Evolutionary conservation across 352 stramenopile species (phyloP), one percentile per base, ranked within the genome.

Genomic region (Pythium scleroteichum): DNA sequence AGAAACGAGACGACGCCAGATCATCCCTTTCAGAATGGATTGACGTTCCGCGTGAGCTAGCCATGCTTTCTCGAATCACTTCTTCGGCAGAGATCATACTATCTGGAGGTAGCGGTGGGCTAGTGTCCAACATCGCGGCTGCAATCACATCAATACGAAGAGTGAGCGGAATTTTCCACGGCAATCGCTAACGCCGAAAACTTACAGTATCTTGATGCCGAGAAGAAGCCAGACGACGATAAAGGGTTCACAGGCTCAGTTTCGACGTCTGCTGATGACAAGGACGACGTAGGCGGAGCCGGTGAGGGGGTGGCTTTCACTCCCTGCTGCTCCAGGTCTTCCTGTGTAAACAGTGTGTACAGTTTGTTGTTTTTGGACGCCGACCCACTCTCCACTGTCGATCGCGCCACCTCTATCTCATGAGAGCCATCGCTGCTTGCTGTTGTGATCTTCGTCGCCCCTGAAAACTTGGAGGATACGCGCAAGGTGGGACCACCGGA

Each of bases 61-160:
- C 86, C 65, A 92, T 79, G 60, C 82, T 92, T 49, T 94, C 86
- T 39, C 86, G 78, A 57, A 95, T 93, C 52, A 95, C 84, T 64
- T 95, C 86, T 62, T 95, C 84, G 3, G 86, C 84, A 13, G 82
- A 92, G 59, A 95, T 92, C 19, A 75, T 95, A 24, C 80, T 90
- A 60, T 94, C 84, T 2, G 81, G 78, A 6, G 86, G 86, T 33
- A 95, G 67, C 47, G 81, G 82, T 12, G 80, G 80, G 56, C 81
- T 88, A 16, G 81, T 64, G 54, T 86, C 77, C 17, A 68, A 29
- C 53, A 88, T 72, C 8, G 75, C 73, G 4, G 80, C 79, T 87
- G 50, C 32, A 29, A 41, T 27, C 20, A 45, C 40, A n/a, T 38
- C 33, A 53, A 47, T 41, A 41, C n/a, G n/a, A n/a, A n/a, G n/a